A percentile compares a stretch with the other conserved stretches of the same genome.
Evolutionary conservation across 2,329 filamentous ascomycete species (phyloP).

Genomic region (Fusarium agapanthi): DNA sequence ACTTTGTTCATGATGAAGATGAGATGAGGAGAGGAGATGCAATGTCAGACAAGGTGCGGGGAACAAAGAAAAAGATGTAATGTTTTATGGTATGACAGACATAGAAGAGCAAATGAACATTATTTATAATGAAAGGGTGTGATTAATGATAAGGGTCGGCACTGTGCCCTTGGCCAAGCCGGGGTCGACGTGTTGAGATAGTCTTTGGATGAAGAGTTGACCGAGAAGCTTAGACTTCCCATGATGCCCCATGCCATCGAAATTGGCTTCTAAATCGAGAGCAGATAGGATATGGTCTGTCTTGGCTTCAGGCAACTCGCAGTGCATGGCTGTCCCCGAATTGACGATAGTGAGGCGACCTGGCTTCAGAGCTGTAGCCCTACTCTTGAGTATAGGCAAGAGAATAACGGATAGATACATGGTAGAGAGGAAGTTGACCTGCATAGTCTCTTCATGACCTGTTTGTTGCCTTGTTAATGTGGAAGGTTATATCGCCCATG

Average conservation of each 20-base stretch:
- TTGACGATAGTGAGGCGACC: not conserved
- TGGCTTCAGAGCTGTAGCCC: not conserved
- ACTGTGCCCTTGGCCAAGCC: constrained; percentile 3
- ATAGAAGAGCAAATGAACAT: not conserved
- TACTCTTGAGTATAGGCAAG: not conserved
- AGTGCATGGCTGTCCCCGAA: not conserved
- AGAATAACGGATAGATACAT: not conserved
- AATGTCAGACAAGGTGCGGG: not conserved
- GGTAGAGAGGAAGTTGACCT: constrained; percentile 8
- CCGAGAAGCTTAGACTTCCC: not conserved
- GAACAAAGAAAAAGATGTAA: not conserved
- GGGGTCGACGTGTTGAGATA: not conserved
- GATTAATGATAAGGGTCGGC: not conserved
- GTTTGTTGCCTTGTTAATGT: not conserved
- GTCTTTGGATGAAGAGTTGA: not conserved
- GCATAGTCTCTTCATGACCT: not conserved
- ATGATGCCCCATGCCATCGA: not conserved
- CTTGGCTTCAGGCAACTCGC: not conserved
- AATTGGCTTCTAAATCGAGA: not conserved
- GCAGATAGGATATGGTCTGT: not conserved
- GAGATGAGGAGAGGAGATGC: not conserved
- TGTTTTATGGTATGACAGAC: not conserved
- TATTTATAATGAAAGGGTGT: fast-evolving
- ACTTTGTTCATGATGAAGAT: not conserved
- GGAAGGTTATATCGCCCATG: not conserved